A percentile compares a stretch with the other conserved stretches of the same genome.
Conservation (phyloP, 176 grass and related monocot species). For the Oryza rufipogon region DNA sequence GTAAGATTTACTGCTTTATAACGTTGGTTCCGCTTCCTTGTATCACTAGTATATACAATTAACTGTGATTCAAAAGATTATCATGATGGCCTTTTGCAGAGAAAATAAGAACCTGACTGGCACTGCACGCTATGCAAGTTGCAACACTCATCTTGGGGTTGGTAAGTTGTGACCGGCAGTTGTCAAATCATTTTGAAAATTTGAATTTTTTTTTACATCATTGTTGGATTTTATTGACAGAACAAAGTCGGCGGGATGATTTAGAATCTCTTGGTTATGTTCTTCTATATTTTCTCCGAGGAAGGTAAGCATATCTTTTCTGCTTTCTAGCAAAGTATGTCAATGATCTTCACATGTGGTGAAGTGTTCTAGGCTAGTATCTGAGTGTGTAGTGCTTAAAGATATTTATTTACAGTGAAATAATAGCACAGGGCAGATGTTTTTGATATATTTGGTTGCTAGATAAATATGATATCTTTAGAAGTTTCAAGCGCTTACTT, state of each 20-base stretch:
- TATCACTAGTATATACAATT: background rate
- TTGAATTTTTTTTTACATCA: conserved; percentile 35
- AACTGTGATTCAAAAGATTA: conserved; percentile 5
- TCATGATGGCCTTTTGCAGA: conserved; percentile 50
- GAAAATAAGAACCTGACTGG: conserved; percentile 98
- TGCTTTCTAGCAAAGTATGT: background rate
- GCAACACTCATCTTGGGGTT: conserved; percentile 92
- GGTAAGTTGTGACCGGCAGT: conserved; percentile 54
- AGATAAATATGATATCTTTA: conserved; percentile 7
- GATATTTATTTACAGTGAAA: background rate
- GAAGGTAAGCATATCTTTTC: conserved; percentile 60
- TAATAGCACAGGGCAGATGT: background rate
- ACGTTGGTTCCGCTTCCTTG: background rate
- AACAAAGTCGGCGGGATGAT: conserved; percentile 98
- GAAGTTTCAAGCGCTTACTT: background rate
- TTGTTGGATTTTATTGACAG: conserved; percentile 51
- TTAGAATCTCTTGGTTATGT: conserved; percentile 98
- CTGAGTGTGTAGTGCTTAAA: background rate
- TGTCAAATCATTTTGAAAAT: conserved; percentile 24
- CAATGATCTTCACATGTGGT: conserved; percentile 1
- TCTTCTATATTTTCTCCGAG: conserved; percentile 93
- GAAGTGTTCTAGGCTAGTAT: conserved; percentile 14
- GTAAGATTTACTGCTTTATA: background rate
- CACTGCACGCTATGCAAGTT: conserved; percentile 93
- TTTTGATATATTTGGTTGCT: background rate